A percentile compares a stretch with the other conserved stretches of the same genome.
Conservation (phyloP, 305 asterid genomes). For the Fraxinus angustifolia region DNA sequence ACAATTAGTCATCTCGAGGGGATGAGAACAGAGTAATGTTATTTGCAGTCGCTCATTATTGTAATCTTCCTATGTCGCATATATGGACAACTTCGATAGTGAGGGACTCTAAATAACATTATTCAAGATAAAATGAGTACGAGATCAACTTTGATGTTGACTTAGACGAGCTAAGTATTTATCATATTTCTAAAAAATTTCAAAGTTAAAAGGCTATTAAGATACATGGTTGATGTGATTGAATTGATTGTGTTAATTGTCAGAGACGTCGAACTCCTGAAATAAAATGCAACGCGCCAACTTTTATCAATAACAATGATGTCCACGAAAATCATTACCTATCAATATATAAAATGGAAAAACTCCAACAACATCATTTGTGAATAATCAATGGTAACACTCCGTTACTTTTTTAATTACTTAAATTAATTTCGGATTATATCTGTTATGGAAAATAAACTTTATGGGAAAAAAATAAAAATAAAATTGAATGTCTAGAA, state of each 20-base stretch:
- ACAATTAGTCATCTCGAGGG: too few species aligned
- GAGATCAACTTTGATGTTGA: background rate
- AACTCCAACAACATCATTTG: background rate
- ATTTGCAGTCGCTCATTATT: too few species aligned
- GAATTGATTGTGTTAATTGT: background rate
- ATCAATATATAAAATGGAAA: background rate
- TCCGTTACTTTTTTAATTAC: background rate
- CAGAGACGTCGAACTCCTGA: background rate
- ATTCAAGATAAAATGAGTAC: background rate
- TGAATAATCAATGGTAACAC: background rate
- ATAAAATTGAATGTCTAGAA: background rate
- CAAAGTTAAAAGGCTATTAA: background rate
- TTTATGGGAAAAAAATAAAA: background rate
- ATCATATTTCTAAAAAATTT: background rate
- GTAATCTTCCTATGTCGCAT: too few species aligned
- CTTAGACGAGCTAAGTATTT: background rate
- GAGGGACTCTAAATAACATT: too few species aligned
- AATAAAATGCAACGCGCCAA: background rate
- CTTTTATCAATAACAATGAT: too few species aligned
- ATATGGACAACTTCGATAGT: too few species aligned
- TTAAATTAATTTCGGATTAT: background rate
- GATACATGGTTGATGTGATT: background rate
- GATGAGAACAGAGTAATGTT: too few species aligned
- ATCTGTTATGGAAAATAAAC: background rate
- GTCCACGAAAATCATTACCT: background rate